Evolutionary conservation across 495 filamentous ascomycete genomes (phyloP).

Genomic region (Amorphotheca resinae): DNA sequence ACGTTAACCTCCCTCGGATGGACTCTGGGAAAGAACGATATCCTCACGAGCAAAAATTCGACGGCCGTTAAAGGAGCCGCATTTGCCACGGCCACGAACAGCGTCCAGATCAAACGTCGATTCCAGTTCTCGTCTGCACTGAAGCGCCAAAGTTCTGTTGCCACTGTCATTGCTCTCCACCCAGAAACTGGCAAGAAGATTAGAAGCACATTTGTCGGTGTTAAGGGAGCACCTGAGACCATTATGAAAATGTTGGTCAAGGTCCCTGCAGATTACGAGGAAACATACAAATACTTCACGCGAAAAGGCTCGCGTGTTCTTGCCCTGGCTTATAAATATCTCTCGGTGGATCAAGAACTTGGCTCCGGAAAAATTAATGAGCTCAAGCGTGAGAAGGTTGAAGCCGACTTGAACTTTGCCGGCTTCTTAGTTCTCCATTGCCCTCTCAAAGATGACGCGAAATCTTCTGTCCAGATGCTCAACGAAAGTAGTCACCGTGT

Average conservation of each 20-base stretch:
- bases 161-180: conserved; percentile 58
- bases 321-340: conserved; percentile 84
- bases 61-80: conserved; percentile 31
- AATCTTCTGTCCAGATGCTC: conserved; percentile 86
- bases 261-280: conserved; percentile 81
- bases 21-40: conserved; percentile 80
- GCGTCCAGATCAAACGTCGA: conserved; percentile 86
- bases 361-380: conserved; percentile 80
- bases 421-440: conserved; percentile 94
- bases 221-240: conserved; percentile 96
- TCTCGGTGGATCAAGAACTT: conserved; percentile 67
- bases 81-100: conserved; percentile 32
- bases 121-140: conserved; percentile 98
- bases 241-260: conserved; percentile 83
- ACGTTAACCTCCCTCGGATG: conserved; percentile 82
- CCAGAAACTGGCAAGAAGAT: conserved; percentile 56
- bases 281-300: conserved; percentile 97
- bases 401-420: conserved; percentile 73
- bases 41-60: conserved; percentile 45
- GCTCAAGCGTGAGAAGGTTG: conserved; percentile 81
- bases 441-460: conserved; percentile 92
- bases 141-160: conserved; percentile 91
- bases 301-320: conserved; percentile 88
- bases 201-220: conserved; percentile 76
- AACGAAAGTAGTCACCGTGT: conserved; percentile 98